phyloP scores from a whole-genome alignment of 2,329 filamentous ascomycete species.

The Xylaria polymorpha region DNA sequence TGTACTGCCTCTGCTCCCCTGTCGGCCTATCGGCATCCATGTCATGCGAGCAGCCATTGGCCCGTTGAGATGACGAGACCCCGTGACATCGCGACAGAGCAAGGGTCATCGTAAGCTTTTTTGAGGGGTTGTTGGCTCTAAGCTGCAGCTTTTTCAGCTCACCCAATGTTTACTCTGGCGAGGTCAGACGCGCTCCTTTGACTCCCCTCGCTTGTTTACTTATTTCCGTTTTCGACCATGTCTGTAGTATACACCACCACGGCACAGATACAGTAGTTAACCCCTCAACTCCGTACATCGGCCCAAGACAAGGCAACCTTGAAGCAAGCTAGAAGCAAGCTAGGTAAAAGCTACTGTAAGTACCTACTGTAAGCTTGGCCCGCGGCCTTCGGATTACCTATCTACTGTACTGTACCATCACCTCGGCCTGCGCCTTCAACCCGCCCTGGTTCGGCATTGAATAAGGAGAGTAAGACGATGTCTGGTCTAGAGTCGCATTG shows the following conservation, averaged over 20 bases:
- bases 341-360: not conserved
- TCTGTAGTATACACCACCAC: not conserved
- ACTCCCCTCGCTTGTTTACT: constrained; percentile 36
- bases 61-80: constrained; percentile 28
- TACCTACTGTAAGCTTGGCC: not conserved
- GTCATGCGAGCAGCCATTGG: constrained; percentile 28
- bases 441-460: constrained; percentile 7
- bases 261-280: constrained; percentile 11
- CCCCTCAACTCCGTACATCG: constrained; percentile 40
- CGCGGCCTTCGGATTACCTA: constrained; percentile 1
- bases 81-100: constrained; percentile 41
- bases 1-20: not conserved
- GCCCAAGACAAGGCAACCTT: constrained; percentile 5
- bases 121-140: constrained; percentile 26
- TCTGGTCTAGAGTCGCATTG: constrained; percentile 15
- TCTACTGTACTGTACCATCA: not conserved
- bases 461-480: constrained; percentile 5
- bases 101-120: constrained; percentile 31
- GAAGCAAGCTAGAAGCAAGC: not conserved
- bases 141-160: constrained; percentile 39
- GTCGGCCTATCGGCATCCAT: constrained; percentile 15
- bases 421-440: not conserved
- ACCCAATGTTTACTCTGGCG: constrained; percentile 24
- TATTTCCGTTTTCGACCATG: constrained; percentile 36
- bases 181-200: constrained; percentile 29